These are phyloP conservation scores for Cercospora citrullina DNA, from an alignment of 2,329 filamentous ascomycete genomes.

Conservation along the genomic window DNA sequence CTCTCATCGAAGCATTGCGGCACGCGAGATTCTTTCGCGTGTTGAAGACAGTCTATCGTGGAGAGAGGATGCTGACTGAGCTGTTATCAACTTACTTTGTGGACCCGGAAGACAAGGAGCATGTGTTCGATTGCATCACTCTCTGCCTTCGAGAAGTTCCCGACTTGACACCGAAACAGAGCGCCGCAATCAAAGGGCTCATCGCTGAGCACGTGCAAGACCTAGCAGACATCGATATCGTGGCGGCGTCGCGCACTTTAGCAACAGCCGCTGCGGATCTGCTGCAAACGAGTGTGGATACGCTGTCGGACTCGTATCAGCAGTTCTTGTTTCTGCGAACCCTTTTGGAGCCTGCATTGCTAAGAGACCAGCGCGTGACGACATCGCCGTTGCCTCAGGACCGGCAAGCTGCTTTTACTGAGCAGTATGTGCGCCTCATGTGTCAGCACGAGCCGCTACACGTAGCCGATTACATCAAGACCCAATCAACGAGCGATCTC, in stretches of 20 bases:
- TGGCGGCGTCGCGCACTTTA: conserved; percentile 65
- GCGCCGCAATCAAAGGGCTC: conserved; percentile 67
- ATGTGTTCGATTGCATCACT: conserved; percentile 75
- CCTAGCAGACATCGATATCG: conserved; percentile 67
- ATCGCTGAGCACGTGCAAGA: conserved; percentile 65
- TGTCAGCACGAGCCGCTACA: conserved; percentile 79
- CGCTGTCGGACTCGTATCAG: conserved; percentile 60
- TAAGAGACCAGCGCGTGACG: conserved; percentile 34
- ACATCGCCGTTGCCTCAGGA: conserved; percentile 39
- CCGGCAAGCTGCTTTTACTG: conserved; percentile 61
- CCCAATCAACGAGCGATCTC: conserved; percentile 74
- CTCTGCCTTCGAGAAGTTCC: conserved; percentile 69
- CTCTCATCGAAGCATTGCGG: conserved; percentile 74
- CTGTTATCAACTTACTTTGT: conserved; percentile 82
- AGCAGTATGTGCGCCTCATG: conserved; percentile 87
- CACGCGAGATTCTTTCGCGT: conserved; percentile 86
- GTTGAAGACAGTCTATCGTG: conserved; percentile 81
- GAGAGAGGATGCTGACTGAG: conserved; percentile 75
- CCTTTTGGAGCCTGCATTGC: conserved; percentile 64
- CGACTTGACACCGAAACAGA: conserved; percentile 67
- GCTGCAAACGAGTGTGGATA: conserved; percentile 65
- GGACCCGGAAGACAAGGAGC: conserved; percentile 72
- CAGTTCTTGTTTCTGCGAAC: conserved; percentile 77
- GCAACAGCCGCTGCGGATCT: conserved; percentile 62
- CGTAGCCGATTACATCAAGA: conserved; percentile 80